Conservation (phyloP, 2,329 filamentous ascomycete genomes). For the Aspergillus aculeatus region DNA sequence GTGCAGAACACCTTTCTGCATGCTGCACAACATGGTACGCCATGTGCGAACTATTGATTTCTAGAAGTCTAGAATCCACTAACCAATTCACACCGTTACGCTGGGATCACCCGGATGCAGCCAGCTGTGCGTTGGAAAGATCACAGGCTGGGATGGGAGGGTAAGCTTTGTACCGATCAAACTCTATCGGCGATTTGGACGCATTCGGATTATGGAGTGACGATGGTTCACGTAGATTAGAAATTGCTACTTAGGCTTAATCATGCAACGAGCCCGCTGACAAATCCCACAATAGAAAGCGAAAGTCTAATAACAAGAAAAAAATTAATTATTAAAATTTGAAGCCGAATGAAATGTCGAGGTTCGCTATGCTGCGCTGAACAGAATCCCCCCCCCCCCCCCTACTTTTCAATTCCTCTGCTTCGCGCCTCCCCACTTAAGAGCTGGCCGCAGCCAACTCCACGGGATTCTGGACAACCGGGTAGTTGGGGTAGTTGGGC, state of each 20-base stretch:
- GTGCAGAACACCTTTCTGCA: background rate
- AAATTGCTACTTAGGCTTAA: background rate
- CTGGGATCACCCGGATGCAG: too few species aligned
- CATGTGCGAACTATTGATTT: background rate
- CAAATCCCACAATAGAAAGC: background rate
- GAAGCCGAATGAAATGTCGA: background rate
- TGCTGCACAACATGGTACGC: background rate
- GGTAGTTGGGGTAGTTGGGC: slow-evolving; percentile 20
- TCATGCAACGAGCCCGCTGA: background rate
- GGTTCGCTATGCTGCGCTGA: background rate
- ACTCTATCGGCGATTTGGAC: background rate
- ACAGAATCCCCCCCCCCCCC: background rate
- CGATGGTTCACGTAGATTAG: background rate
- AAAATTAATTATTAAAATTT: background rate
- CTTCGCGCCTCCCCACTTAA: background rate
- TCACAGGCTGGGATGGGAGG: background rate
- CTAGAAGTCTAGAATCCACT: background rate
- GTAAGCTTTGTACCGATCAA: background rate
- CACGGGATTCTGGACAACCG: slow-evolving; percentile 20
- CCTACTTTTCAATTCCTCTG: background rate
- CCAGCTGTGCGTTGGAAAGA: background rate
- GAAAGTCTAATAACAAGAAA: background rate
- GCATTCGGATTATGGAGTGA: background rate
- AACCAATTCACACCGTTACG: background rate
- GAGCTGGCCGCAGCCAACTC: slow-evolving; percentile 4